A percentile compares a stretch with the other conserved stretches of the same genome.
Evolutionary conservation across 2,329 filamentous ascomycete species (phyloP).

Genomic region (Alternaria novae-zelandiae): DNA sequence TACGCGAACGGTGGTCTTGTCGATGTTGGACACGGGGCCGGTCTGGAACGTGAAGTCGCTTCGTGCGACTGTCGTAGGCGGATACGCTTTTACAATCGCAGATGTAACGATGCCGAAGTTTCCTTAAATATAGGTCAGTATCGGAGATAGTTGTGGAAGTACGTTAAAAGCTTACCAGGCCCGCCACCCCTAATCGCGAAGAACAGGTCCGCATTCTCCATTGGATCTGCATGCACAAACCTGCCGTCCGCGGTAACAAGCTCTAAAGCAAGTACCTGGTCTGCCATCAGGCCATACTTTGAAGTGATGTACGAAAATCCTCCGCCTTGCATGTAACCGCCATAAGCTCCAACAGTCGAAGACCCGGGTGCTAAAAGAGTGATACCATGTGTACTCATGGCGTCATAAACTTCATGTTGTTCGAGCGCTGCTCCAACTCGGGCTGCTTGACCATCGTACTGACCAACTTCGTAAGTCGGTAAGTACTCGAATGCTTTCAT

Average conservation of each 20-base stretch:
- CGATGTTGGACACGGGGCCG: constrained; percentile 25
- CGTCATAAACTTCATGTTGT: constrained; percentile 28
- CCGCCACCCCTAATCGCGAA: constrained; percentile 41
- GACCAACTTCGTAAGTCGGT: constrained; percentile 18
- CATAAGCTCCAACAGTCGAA: constrained; percentile 56
- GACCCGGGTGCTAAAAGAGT: constrained; percentile 30
- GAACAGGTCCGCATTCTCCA: constrained; percentile 35
- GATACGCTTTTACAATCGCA: constrained; percentile 35
- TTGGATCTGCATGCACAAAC: constrained; percentile 30
- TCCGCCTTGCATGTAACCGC: constrained; percentile 53
- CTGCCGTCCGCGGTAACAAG: constrained; percentile 35
- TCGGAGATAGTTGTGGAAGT: neutral
- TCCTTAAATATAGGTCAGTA: constrained; percentile 6
- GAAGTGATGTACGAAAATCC: constrained; percentile 59
- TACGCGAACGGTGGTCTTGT: constrained; percentile 19
- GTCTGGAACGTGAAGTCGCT: constrained; percentile 39
- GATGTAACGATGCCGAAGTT: constrained; percentile 41
- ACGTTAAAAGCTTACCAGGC: constrained; percentile 19
- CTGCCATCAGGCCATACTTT: constrained; percentile 46
- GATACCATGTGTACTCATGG: constrained; percentile 29
- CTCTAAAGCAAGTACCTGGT: constrained; percentile 34
- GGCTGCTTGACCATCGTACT: constrained; percentile 35
- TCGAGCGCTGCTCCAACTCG: constrained; percentile 32
- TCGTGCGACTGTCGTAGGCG: constrained; percentile 27
- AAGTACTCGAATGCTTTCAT: constrained; percentile 37